A percentile compares a stretch with the other conserved stretches of the same genome.
Conservation (phyloP, 176 grass and related monocot genomes). For the Carex cristatella region DNA sequence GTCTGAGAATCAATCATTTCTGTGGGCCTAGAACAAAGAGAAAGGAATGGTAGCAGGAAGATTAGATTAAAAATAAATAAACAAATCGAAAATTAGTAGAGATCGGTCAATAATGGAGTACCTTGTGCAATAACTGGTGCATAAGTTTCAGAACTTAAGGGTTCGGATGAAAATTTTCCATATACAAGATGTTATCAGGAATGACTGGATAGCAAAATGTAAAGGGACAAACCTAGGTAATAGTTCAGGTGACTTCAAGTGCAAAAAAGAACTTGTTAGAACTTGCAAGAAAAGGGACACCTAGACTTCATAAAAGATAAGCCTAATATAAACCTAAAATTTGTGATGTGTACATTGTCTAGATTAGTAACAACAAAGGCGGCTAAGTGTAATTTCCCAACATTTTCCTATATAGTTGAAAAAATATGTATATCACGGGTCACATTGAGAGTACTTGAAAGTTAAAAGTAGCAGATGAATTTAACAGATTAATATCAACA, state of each 20-base stretch:
- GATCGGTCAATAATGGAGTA: not conserved
- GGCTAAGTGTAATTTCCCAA: not conserved
- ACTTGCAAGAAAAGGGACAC: not conserved
- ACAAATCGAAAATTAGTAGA: not conserved
- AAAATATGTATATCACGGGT: not conserved
- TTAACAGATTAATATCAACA: not conserved
- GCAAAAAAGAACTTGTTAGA: not conserved
- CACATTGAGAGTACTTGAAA: not conserved
- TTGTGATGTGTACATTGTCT: not conserved
- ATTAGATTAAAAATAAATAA: not conserved
- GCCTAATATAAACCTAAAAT: not conserved
- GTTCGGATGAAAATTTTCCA: not conserved
- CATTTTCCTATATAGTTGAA: not conserved
- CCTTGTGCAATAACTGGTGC: not conserved
- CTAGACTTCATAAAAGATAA: not conserved
- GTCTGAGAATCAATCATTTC: constrained; percentile 75
- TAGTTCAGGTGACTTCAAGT: not conserved
- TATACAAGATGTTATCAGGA: not conserved
- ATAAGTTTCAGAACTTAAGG: not conserved
- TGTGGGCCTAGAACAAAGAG: constrained; percentile 38
- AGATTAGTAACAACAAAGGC: not conserved
- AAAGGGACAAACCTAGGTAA: not conserved
- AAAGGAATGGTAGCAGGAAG: not conserved
- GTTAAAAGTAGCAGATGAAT: not conserved
- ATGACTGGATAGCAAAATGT: not conserved